A percentile compares a stretch with the other conserved stretches of the same genome.
These are phyloP conservation scores for Boletus coffeatus DNA, from an alignment of 1,284 basidiomycete species.

Conservation along the genomic window DNA sequence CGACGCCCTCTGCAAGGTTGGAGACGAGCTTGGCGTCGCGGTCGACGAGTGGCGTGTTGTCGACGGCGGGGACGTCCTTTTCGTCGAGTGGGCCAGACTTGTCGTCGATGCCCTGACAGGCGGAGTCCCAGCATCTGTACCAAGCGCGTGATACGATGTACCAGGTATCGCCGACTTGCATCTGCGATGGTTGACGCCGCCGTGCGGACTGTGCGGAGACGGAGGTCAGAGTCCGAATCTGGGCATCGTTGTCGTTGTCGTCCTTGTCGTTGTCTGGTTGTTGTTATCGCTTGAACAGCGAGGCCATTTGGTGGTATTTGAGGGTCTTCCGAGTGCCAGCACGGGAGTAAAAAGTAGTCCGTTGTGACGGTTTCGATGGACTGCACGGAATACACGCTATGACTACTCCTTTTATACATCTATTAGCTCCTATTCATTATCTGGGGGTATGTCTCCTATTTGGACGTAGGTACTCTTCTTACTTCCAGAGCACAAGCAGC, in stretches of 20 bases:
- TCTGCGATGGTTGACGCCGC: conserved; percentile 81
- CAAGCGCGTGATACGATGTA: conserved; percentile 68
- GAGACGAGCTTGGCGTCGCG: conserved; percentile 44
- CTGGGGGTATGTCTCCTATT: no score
- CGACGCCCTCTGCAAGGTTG: conserved; percentile 57
- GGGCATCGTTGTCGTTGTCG: conserved; percentile 44
- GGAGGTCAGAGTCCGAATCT: conserved; percentile 76
- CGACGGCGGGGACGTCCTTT: conserved; percentile 64
- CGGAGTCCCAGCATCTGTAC: conserved; percentile 72
- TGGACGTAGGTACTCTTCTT: no score
- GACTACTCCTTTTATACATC: no score
- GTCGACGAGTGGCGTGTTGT: conserved; percentile 65
- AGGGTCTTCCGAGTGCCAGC: background rate
- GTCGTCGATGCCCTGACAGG: conserved; percentile 58
- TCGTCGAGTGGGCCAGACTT: conserved; percentile 61
- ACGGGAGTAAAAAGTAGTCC: background rate
- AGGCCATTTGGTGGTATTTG: conserved; percentile 39
- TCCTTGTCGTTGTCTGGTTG: conserved; percentile 39
- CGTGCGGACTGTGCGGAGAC: conserved; percentile 83
- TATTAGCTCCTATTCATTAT: no score
- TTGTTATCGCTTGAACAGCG: conserved; percentile 28
- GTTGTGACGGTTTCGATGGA: no score
- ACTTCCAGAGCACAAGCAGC: no score
- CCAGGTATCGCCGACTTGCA: conserved; percentile 71
- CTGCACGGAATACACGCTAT: background rate